Percentiles rank a stretch among this genome's conserved stretches.
Evolutionary conservation across 768 basidiomycete genomes (phyloP).

Genomic region (Mycena kentingensis): DNA sequence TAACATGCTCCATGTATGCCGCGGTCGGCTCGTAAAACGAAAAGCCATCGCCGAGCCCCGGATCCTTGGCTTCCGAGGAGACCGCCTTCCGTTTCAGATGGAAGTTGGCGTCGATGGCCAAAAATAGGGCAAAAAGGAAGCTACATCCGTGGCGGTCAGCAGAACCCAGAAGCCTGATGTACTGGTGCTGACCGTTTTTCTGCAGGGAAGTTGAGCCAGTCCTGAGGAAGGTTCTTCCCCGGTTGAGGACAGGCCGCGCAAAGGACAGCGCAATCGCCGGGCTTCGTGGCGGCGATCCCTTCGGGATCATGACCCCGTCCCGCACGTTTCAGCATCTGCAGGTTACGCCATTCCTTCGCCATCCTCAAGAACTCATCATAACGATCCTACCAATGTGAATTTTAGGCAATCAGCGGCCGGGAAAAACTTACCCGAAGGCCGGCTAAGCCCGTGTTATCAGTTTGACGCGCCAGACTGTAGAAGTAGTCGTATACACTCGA

Average conservation of each 20-base stretch:
- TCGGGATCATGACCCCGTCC: constrained; percentile 21
- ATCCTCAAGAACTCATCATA: constrained; percentile 24
- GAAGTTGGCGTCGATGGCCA: constrained; percentile 29
- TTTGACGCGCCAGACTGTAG: constrained; percentile 14
- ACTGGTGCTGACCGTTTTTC: constrained; percentile 2
- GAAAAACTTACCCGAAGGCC: constrained; percentile 3
- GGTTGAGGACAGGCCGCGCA: constrained; percentile 34
- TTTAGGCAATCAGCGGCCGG: background rate
- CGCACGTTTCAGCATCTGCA: constrained; percentile 24
- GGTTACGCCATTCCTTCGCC: constrained; percentile 21
- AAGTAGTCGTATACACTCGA: constrained; percentile 24
- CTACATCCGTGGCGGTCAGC: constrained; percentile 7
- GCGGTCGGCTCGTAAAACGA: constrained; percentile 17
- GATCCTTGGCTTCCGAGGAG: constrained; percentile 20
- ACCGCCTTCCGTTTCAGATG: constrained; percentile 23
- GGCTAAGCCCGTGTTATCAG: constrained; percentile 15
- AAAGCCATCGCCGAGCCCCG: constrained; percentile 18
- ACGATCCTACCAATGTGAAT: constrained; percentile 17
- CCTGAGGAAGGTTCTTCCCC: constrained; percentile 25
- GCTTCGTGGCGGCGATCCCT: constrained; percentile 18
- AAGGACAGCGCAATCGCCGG: constrained; percentile 25
- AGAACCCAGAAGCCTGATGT: background rate
- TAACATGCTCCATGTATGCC: constrained; percentile 13
- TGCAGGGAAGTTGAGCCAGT: constrained; percentile 23
- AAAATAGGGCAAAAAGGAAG: constrained; percentile 21